Conservation (phyloP, 2,329 filamentous ascomycete genomes). For the Achaetomium macrosporum region DNA sequence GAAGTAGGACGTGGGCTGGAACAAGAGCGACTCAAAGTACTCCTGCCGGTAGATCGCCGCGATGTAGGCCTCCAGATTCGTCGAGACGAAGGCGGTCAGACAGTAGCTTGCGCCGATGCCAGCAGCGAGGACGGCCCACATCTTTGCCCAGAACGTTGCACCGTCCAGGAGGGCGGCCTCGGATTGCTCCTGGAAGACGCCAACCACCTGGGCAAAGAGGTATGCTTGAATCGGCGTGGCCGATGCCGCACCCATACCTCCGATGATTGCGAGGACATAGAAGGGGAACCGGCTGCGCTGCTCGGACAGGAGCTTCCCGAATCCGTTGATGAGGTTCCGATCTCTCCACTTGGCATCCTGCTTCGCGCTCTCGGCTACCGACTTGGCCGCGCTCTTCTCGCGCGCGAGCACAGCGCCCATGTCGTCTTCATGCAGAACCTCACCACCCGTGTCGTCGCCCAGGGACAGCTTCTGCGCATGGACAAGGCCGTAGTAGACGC, state of each 20-base stretch:
- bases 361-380: slow-evolving; percentile 26
- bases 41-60: slow-evolving; percentile 52
- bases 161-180: slow-evolving; percentile 27
- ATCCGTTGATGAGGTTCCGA: slow-evolving; percentile 44
- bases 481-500: slow-evolving; percentile 62
- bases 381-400: slow-evolving; percentile 41
- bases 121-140: slow-evolving; percentile 57
- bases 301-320: slow-evolving; percentile 52
- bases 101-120: slow-evolving; percentile 50
- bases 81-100: slow-evolving; percentile 39
- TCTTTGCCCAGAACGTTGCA: slow-evolving; percentile 56
- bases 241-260: slow-evolving; percentile 39
- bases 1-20: slow-evolving; percentile 55
- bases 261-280: slow-evolving; percentile 45
- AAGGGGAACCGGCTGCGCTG: slow-evolving; percentile 46
- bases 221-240: slow-evolving; percentile 48
- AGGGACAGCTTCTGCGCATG: slow-evolving; percentile 55
- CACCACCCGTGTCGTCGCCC: slow-evolving; percentile 38
- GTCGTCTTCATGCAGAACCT: slow-evolving; percentile 36
- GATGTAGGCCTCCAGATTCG: slow-evolving; percentile 41
- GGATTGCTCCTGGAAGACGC: slow-evolving; percentile 39
- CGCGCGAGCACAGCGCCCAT: slow-evolving; percentile 35
- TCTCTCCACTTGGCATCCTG: slow-evolving; percentile 31
- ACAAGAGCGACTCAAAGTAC: slow-evolving; percentile 56
- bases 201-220: slow-evolving; percentile 49